Evolutionary conservation across 768 basidiomycete species (phyloP).

Genomic region (Flagelloscypha sp.): DNA sequence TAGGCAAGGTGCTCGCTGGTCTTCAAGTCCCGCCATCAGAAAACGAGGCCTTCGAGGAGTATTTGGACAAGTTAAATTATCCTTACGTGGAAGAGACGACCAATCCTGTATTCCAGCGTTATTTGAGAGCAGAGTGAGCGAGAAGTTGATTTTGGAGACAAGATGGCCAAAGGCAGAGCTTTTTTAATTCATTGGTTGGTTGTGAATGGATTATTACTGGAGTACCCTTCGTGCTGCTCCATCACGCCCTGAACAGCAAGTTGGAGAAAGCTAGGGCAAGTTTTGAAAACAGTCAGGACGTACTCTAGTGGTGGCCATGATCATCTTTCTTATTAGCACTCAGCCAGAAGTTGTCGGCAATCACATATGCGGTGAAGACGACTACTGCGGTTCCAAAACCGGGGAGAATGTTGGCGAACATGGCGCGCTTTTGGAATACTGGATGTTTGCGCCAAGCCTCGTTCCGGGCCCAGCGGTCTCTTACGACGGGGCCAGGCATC

Average conservation of each 20-base stretch:
- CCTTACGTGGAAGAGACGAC: constrained; percentile 89
- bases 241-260: constrained; percentile 5
- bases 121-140: constrained; percentile 34
- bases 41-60: constrained; percentile 58
- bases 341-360: constrained; percentile 66
- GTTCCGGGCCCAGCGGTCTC: constrained; percentile 91
- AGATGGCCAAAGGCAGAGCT: too few species aligned
- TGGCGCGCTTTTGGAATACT: constrained; percentile 78
- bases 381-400: constrained; percentile 91
- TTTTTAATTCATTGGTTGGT: too few species aligned
- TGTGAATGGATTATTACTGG: too few species aligned
- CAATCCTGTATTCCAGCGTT: constrained; percentile 76
- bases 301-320: constrained; percentile 9
- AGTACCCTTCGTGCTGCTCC: constrained; percentile 1
- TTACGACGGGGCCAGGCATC: too few species aligned
- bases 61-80: constrained; percentile 75
- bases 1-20: constrained; percentile 89
- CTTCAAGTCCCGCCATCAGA: constrained; percentile 81
- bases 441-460: constrained; percentile 90
- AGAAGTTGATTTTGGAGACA: constrained; percentile 12
- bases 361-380: constrained; percentile 86
- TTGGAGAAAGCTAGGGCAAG: constrained; percentile 1
- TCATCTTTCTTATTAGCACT: constrained; percentile 24
- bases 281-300: not conserved
- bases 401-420: constrained; percentile 89